Base-by-base conservation (phyloP, 305 asterid species). In the Withania somnifera region DNA sequence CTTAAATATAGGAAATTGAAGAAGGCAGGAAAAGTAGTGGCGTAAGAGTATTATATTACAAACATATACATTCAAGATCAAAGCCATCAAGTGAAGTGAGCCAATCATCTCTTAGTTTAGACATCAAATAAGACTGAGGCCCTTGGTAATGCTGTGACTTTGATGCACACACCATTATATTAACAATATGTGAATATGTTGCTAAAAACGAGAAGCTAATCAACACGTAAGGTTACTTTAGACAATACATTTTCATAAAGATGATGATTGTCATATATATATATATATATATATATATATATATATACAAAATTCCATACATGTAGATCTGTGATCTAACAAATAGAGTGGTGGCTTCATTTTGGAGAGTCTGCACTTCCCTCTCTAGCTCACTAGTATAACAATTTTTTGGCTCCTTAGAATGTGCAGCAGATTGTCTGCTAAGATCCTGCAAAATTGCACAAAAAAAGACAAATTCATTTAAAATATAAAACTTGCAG, bases 401-500 rank as follows among this genome's bases (percentile, higher is more conserved):
- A 7, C 92, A 92, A 17, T 90, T 87, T 75, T 96, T 94, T 81
- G 98, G 90, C 90, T 96, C 99, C 84, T 96, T 96, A 0, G 99
- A 96, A 36, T 98, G 92, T 3, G 99, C 97, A 1, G 99, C 99
- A 78, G 99, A 96, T 85, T 94, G 98, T 78, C 99, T 92, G 99
- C 98, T 61, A 96, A 95, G 83, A 96, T 93, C 89, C 98, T 96
- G 85, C 80, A 86, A 50, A 17, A 75, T 75, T 71, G 79, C 58
- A 71, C 5, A 9, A 45, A 22, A n/a, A 22, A 71, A 26, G 22
- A 30, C 0, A 75, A 17, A 10, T 73, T 20, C 15, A 17, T 75
- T 26, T 4, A 75, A 75, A 22, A 50, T 38, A 11, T 50, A 15
- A 15, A 75, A 26, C 61, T 50, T 15, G 15, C 79, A 26, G 10